Base-by-base conservation (phyloP, 495 filamentous ascomycete species). In the Talaromyces wortmannii region DNA sequence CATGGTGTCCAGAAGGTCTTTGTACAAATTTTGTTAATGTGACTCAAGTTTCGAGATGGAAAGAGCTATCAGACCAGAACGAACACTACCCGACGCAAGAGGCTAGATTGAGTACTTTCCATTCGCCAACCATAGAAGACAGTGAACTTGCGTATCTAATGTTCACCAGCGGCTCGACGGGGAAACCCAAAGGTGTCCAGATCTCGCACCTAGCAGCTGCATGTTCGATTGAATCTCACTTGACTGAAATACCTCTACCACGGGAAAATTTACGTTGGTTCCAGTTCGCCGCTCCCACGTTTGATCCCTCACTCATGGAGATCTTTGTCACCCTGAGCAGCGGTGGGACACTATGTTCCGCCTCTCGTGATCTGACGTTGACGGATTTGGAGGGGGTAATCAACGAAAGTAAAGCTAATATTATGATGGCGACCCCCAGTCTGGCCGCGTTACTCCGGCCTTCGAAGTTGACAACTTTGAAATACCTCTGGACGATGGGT, bases 151-250 rank as follows among this genome's bases (percentile, higher is more conserved):
- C 97, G 7, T 98, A 97, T 83, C 72, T 98, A 54, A 85, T 98
- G 52, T 97, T 97, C 74, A 98, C 94, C 3, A 97, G 92, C 43
- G 94, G 94, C 7, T 97, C 92, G 0, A 98, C 94, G 13, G 94
- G 94, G 18, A 96, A 97, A 79, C 94, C 94, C 36, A 98, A 98
- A 84, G 94, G 94, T 72, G 89, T 98, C 29, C 89, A 97, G 90
- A 31, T 29, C 12, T 7, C 23, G 12, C 48, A 50, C 33, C 48
- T 29, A 12, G 48, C 23, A n/a, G 48, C 48, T 31, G 48, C 33
- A 6, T 29, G 29, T 31, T 50, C 29, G 3, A 31, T 50, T 32
- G 48, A 11, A 32, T 50, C 48, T 7, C 31, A 29, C n/a, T 31
- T 50, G 30, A 23, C 23, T 4, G 12, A 36, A 6, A 31, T 29